These are phyloP conservation scores for Botrytis elliptica DNA, from an alignment of 2,329 filamentous ascomycete genomes.

Conservation along the genomic window DNA sequence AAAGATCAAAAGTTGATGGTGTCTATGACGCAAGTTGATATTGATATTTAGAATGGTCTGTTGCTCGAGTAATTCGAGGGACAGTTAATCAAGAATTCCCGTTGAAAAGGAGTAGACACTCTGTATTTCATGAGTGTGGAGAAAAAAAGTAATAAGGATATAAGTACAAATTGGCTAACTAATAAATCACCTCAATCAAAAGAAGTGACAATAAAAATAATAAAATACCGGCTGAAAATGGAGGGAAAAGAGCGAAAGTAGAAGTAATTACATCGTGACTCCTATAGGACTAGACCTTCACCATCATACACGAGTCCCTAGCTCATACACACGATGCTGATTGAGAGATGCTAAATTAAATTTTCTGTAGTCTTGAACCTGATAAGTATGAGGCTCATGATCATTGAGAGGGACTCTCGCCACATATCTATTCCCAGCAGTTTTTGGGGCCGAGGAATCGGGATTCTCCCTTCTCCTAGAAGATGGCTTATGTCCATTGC, in stretches of 20 bases:
- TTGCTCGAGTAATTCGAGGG: neutral
- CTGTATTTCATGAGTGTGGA: too few relatives aligned
- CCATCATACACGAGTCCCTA: too few relatives aligned
- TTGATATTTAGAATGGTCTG: neutral
- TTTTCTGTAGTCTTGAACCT: neutral
- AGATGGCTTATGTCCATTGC: neutral
- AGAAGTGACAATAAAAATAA: neutral
- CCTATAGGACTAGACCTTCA: neutral
- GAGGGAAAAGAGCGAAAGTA: neutral
- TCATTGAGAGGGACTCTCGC: too few relatives aligned
- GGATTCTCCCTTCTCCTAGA: neutral
- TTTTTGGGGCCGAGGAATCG: too few relatives aligned
- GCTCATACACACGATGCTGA: neutral
- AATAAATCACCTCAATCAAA: neutral
- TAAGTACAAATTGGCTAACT: neutral
- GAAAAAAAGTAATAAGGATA: neutral
- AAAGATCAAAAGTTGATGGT: neutral
- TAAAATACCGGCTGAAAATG: neutral
- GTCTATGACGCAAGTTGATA: neutral
- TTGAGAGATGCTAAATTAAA: neutral
- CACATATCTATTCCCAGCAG: neutral
- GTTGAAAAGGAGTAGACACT: neutral
- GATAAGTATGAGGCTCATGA: neutral
- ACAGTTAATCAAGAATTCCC: neutral
- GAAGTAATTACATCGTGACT: neutral